A percentile compares a stretch with the other conserved stretches of the same genome.
Evolutionary conservation across 805 yeast species (phyloP).

Genomic region (Sungouiella thailandica): DNA sequence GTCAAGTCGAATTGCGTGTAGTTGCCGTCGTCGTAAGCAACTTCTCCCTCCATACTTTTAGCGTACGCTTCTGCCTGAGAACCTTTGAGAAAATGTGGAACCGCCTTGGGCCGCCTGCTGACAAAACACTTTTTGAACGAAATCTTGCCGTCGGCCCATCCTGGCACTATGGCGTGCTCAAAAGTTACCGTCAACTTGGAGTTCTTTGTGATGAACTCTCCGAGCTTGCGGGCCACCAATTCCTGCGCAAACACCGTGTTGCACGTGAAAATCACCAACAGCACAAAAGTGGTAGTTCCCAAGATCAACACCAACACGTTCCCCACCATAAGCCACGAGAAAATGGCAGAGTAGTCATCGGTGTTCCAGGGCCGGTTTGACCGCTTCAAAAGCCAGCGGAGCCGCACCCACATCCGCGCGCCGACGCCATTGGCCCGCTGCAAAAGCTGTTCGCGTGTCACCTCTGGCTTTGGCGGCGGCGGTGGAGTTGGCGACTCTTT

Average conservation of each 20-base stretch:
- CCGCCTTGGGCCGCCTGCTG: conserved; percentile 69
- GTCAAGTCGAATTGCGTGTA: conserved; percentile 94
- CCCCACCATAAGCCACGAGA: conserved; percentile 89
- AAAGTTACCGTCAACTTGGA: conserved; percentile 80
- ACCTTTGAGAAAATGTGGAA: conserved; percentile 57
- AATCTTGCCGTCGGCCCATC: conserved; percentile 85
- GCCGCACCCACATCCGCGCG: conserved; percentile 27
- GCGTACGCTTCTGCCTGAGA: conserved; percentile 69
- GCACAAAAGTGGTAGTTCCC: conserved; percentile 91
- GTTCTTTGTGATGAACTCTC: conserved; percentile 78
- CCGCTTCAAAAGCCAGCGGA: conserved; percentile 72
- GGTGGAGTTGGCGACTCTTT: neutral
- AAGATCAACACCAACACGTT: conserved; percentile 72
- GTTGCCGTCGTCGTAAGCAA: conserved; percentile 73
- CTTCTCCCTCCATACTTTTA: conserved; percentile 38
- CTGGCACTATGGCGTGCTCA: conserved; percentile 91
- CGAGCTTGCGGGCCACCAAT: conserved; percentile 73
- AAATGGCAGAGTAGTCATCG: conserved; percentile 88
- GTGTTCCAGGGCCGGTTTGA: conserved; percentile 81
- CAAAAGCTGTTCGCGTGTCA: conserved; percentile 21
- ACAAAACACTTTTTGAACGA: conserved; percentile 81
- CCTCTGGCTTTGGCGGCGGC: conserved; percentile 2
- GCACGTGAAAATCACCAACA: conserved; percentile 67
- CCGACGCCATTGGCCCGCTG: conserved; percentile 26
- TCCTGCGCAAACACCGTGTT: conserved; percentile 90